Base-by-base conservation (phyloP, 148 eudicot species). In the Rhododendron williamsianum region DNA sequence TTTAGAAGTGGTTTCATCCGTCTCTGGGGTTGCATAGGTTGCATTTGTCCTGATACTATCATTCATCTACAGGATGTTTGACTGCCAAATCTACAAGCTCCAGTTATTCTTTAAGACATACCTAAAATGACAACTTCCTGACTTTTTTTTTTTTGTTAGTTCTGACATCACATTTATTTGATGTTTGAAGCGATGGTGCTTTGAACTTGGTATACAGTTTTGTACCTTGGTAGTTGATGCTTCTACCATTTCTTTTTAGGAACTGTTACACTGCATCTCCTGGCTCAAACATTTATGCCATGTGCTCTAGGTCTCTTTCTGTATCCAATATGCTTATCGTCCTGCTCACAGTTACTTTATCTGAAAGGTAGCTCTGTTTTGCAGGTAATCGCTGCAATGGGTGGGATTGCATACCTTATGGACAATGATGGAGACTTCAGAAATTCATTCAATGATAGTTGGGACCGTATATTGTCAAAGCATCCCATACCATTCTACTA, bases 401-500 rank as follows among this genome's bases (percentile, higher is more conserved):
- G 94, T 83, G 93, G 92, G 76, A 88, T 94, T 85, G 95, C 95
- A 76, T 95, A 92, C 87, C 79, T 92, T 81, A 91, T 93, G 95
- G 98, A 95, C 89, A 93, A 87, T 84, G 96, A 95, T 90, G 98
- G 98, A 58, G 87, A 89, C 85, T 93, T 94, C 86, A 93, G 98
- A 87, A 92, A 94, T 84, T 92, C 96, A 79, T 95, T 95, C 83
- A 91, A 88, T 88, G 97, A 94, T 87, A 94, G 97, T 73, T 95
- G 98, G 98, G 97, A 95, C 81, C 97, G 92, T 67, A 91, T 95
- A 81, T 86, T 95, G 84, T 95, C 98, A 73, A 95, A 90, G 88
- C 98, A 95, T 90, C 98, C 98, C 21, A 91, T 95, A 86, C 98
- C 97, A 30, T 95, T 94, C 87, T 95, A 95, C 93, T 95, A 95